Conservation (phyloP, 1,284 basidiomycete genomes). For the Mixia osmundae region DNA sequence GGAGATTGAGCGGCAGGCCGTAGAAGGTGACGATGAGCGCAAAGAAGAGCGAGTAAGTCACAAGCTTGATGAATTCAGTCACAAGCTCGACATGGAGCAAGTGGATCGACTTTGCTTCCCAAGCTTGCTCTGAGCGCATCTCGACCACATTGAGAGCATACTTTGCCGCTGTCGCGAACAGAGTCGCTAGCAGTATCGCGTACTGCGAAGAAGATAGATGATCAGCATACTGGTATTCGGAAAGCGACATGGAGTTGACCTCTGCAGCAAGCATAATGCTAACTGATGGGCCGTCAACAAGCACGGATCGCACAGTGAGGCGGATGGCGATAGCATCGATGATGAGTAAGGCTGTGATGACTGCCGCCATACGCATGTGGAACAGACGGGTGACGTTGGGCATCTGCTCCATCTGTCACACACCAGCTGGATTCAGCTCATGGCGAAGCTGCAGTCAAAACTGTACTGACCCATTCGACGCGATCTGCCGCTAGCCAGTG, state of each 20-base stretch:
- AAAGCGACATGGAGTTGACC: slow-evolving; percentile 27
- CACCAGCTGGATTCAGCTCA: background rate
- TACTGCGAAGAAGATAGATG: slow-evolving; percentile 32
- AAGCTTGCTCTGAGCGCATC: slow-evolving; percentile 31
- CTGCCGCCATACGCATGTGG: slow-evolving; percentile 52
- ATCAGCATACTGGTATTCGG: background rate
- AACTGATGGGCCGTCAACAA: slow-evolving; percentile 55
- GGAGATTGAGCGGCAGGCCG: slow-evolving; percentile 86
- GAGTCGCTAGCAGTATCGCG: slow-evolving; percentile 62
- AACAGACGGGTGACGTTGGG: slow-evolving; percentile 67
- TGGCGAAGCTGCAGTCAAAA: background rate
- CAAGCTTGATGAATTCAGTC: slow-evolving; percentile 43
- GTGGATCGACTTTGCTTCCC: slow-evolving; percentile 97
- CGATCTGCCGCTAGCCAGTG: slow-evolving; percentile 90
- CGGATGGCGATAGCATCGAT: slow-evolving; percentile 49
- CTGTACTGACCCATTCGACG: slow-evolving; percentile 69
- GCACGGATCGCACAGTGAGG: slow-evolving; percentile 50
- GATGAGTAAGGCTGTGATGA: slow-evolving; percentile 44
- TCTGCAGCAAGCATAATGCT: slow-evolving; percentile 91
- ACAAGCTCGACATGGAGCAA: slow-evolving; percentile 79
- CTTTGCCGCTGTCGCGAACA: slow-evolving; percentile 53
- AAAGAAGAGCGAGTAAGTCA: slow-evolving; percentile 83
- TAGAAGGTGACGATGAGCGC: slow-evolving; percentile 75
- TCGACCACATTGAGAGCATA: slow-evolving; percentile 71
- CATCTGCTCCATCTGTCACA: slow-evolving; percentile 75